A percentile compares a stretch with the other conserved stretches of the same genome.
phyloP scores from a whole-genome alignment of 306 rosid species.

The Cercis canadensis region DNA sequence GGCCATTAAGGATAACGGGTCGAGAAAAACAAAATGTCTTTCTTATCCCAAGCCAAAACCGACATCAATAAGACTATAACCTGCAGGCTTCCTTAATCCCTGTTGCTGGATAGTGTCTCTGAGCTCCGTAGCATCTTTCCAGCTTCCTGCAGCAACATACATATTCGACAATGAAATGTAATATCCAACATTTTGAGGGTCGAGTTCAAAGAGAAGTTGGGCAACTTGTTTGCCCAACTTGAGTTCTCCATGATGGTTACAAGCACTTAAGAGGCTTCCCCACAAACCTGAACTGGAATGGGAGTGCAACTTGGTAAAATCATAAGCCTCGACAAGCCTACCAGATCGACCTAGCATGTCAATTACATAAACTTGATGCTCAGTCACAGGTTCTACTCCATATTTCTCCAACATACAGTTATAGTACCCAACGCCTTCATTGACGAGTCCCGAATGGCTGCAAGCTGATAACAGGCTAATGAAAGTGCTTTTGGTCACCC shows the following conservation, averaged over 20 bases:
- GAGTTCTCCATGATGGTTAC: slow-evolving; percentile 66
- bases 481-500: slow-evolving; percentile 61
- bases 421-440: slow-evolving; percentile 55
- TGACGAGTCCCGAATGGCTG: slow-evolving; percentile 59
- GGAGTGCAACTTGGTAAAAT: slow-evolving; percentile 43
- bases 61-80: slow-evolving; percentile 55
- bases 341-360: slow-evolving; percentile 67
- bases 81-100: slow-evolving; percentile 50
- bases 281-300: slow-evolving; percentile 53
- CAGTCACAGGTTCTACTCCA: slow-evolving; percentile 53
- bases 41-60: slow-evolving; percentile 38
- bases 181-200: slow-evolving; percentile 66
- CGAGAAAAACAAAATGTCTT: too few species aligned
- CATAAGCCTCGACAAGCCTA: slow-evolving; percentile 52
- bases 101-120: slow-evolving; percentile 43
- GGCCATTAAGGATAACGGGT: too few species aligned
- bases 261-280: slow-evolving; percentile 65
- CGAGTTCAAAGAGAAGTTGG: slow-evolving; percentile 51
- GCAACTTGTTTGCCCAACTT: slow-evolving; percentile 58
- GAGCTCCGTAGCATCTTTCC: slow-evolving; percentile 64
- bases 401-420: slow-evolving; percentile 48
- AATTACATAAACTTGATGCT: slow-evolving; percentile 60
- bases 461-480: slow-evolving; percentile 68
- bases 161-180: slow-evolving; percentile 63
- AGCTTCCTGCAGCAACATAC: slow-evolving; percentile 68